Conservation (phyloP, 2,329 filamentous ascomycete species). For the Aspergillus transmontanensis region DNA sequence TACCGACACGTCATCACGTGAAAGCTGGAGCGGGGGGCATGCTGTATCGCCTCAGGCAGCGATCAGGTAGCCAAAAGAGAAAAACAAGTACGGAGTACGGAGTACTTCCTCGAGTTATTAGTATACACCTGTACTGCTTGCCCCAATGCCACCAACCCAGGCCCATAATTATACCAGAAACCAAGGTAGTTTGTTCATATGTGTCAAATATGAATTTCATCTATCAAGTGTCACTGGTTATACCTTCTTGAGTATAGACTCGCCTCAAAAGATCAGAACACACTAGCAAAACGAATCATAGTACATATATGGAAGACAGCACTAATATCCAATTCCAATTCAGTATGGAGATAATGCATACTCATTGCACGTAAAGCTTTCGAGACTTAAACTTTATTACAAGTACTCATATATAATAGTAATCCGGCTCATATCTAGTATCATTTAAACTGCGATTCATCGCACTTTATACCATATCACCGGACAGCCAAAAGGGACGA, state of each 20-base stretch:
- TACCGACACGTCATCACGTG: slow-evolving; percentile 16
- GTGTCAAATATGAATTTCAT: neutral
- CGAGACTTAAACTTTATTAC: neutral
- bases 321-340: neutral
- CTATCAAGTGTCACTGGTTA: neutral
- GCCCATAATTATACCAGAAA: neutral
- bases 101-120: too few species aligned
- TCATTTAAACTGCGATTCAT: neutral
- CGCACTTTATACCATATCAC: neutral
- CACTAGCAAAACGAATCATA: neutral
- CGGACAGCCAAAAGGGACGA: neutral
- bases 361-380: neutral
- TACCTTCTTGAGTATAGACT: neutral
- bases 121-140: neutral
- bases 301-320: neutral
- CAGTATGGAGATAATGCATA: neutral
- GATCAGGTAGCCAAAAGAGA: neutral
- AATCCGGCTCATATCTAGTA: neutral
- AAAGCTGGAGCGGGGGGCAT: slow-evolving; percentile 1
- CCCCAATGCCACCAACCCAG: neutral
- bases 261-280: neutral
- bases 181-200: neutral
- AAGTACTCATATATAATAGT: neutral
- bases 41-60: neutral
- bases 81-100: neutral